Conservation (phyloP, 148 eudicot species). For the Diospyros kaki region DNA sequence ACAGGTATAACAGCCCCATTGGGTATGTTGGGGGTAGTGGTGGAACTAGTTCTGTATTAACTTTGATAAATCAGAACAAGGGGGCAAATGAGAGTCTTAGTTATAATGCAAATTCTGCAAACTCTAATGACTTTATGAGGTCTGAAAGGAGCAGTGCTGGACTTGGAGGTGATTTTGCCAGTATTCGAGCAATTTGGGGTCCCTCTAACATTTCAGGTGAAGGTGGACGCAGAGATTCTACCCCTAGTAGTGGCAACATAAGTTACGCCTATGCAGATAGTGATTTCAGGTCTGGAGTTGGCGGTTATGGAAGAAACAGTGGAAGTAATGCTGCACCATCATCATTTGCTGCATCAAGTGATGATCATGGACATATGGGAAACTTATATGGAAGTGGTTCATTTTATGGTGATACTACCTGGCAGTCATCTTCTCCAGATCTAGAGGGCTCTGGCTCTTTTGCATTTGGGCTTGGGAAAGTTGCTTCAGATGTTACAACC, state of each 20-base stretch:
- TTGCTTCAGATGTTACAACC: conserved; percentile 55
- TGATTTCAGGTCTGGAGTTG: conserved; percentile 33
- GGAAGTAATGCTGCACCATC: conserved; percentile 28
- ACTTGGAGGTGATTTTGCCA: conserved; percentile 37
- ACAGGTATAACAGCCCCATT: conserved; percentile 39
- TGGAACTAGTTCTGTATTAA: conserved; percentile 44
- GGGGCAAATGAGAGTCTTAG: conserved; percentile 65
- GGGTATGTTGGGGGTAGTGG: conserved; percentile 49
- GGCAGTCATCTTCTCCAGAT: conserved; percentile 65
- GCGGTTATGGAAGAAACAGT: conserved; percentile 42
- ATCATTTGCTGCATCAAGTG: conserved; percentile 42
- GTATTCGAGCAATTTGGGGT: conserved; percentile 67
- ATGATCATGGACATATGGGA: conserved; percentile 40
- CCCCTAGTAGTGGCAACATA: conserved; percentile 30
- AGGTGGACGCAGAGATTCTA: conserved; percentile 41
- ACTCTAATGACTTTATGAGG: conserved; percentile 35
- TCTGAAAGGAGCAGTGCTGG: conserved; percentile 42
- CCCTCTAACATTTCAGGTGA: conserved; percentile 46
- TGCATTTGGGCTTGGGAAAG: conserved; percentile 59
- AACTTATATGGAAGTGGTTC: conserved; percentile 46
- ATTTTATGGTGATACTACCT: conserved; percentile 43
- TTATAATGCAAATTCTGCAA: conserved; percentile 36
- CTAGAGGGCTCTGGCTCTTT: conserved; percentile 54
- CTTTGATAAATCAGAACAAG: conserved; percentile 45
- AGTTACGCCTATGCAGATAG: conserved; percentile 37